phyloP scores from a whole-genome alignment of 768 basidiomycete species.

The Mycena polygramma region DNA sequence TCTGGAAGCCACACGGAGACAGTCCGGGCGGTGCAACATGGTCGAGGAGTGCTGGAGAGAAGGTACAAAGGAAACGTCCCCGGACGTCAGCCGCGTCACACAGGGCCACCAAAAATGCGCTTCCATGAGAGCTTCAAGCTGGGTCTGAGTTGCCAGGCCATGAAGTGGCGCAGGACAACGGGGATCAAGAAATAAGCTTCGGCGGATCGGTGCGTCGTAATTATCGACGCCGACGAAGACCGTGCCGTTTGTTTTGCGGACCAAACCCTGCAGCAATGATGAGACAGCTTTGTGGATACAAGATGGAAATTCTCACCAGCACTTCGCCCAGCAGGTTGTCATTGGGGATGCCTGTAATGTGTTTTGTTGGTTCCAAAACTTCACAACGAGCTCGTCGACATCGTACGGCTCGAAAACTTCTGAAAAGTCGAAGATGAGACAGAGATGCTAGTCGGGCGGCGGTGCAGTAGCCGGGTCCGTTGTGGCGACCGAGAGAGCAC shows the following conservation, averaged over 20 bases:
- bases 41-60: not conserved
- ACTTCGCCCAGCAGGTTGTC: not conserved
- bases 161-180: not conserved
- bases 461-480: not conserved
- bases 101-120: conserved; percentile 12
- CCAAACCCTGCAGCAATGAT: not conserved
- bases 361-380: no score
- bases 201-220: conserved; percentile 6
- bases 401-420: not conserved
- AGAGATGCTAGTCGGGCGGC: conserved; percentile 12
- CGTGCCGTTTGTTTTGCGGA: not conserved
- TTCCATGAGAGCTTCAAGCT: not conserved
- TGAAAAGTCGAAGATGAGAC: conserved; percentile 3
- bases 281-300: no score
- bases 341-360: no score
- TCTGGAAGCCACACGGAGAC: conserved; percentile 20
- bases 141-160: not conserved
- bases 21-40: not conserved
- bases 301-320: not conserved
- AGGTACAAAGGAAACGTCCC: conserved; percentile 9
- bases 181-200: not conserved
- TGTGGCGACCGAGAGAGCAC: not conserved
- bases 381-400: no score
- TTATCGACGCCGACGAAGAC: conserved; percentile 16
- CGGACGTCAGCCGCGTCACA: not conserved